Base-by-base conservation (phyloP, 106 monocot genomes). In the Dendrobium huoshanense region DNA sequence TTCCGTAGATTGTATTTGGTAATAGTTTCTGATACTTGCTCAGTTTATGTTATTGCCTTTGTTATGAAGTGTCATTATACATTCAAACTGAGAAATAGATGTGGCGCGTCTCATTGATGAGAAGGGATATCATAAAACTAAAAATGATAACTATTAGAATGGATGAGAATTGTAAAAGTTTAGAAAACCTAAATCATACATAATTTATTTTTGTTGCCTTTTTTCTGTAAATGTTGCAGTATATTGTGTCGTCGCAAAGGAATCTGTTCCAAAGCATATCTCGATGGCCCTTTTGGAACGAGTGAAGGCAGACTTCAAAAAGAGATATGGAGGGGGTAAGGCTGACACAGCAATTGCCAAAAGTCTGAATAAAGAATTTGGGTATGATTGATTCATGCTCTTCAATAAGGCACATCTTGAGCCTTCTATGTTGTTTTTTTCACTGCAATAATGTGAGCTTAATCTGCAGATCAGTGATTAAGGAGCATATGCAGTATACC, bases 281-380 rank as follows among this genome's bases (percentile, higher is more conserved):
- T 87, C 90, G 0, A 77, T 97, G 54, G 89, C 94, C 41, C 88
- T 94, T 81, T 80, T 97, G 72, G 97, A 97, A 48, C 82, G 89
- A 55, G 59, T 94, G 49, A 97, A 97, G 74, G 85, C 74, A 20
- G 97, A 97, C 76, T 97, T 97, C 74, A 89, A 49, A 77, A 91
- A 88, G 82, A 94, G 85, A 89, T 97, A 92, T 67, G 97, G 94
- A n/a, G 94, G 97, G 75, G 97, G 97, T 17, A 97, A 89, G 80
- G 94, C 97, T 56, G 97, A 92, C 81, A 97, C 97, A 17, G 97
- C 97, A 73, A 83, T 83, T 75, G 90, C 97, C 20, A 97, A 94
- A 85, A 97, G 94, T 84, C 87, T 97, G 11, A 94, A 92, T 37
- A 94, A 97, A 84, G 94, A 97, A 88, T 97, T 94, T 80, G 92